A percentile compares a stretch with the other conserved stretches of the same genome.
phyloP scores from a whole-genome alignment of 257 asterid genomes.

The Ocimum tenuiflorum region DNA sequence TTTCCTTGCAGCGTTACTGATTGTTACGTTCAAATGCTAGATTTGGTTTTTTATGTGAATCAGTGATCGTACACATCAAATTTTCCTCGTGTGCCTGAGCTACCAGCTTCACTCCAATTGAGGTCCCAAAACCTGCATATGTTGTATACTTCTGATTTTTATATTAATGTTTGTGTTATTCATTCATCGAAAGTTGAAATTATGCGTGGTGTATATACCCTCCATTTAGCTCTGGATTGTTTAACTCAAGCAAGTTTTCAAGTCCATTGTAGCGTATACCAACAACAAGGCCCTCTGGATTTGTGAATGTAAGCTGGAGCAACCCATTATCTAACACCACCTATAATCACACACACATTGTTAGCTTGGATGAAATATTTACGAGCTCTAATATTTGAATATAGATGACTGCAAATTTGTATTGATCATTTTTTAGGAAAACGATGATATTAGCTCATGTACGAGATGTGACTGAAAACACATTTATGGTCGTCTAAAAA shows the following conservation, averaged over 20 bases:
- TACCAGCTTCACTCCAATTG: slow-evolving; percentile 55
- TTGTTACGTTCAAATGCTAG: background rate
- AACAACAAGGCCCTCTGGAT: slow-evolving; percentile 40
- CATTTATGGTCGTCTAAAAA: no score
- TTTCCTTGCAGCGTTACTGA: background rate
- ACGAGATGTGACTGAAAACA: no score
- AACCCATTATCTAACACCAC: slow-evolving; percentile 47
- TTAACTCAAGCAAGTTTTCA: slow-evolving; percentile 42
- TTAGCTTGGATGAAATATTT: no score
- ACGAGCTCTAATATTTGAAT: no score
- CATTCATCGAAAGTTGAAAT: background rate
- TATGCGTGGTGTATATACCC: slow-evolving; percentile 29
- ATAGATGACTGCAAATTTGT: no score
- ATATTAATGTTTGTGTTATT: background rate
- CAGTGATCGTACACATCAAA: slow-evolving; percentile 23
- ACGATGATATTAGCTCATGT: no score
- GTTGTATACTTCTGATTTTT: background rate
- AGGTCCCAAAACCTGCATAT: slow-evolving; percentile 55
- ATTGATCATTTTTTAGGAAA: no score
- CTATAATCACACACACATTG: slow-evolving; percentile 11
- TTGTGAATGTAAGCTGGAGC: slow-evolving; percentile 36
- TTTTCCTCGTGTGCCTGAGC: slow-evolving; percentile 38
- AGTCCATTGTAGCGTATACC: slow-evolving; percentile 41
- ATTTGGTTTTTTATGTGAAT: background rate
- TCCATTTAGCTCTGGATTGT: slow-evolving; percentile 36